Evolutionary conservation across 106 monocot genomes (phyloP).

Genomic region (Iris macrosiphon): DNA sequence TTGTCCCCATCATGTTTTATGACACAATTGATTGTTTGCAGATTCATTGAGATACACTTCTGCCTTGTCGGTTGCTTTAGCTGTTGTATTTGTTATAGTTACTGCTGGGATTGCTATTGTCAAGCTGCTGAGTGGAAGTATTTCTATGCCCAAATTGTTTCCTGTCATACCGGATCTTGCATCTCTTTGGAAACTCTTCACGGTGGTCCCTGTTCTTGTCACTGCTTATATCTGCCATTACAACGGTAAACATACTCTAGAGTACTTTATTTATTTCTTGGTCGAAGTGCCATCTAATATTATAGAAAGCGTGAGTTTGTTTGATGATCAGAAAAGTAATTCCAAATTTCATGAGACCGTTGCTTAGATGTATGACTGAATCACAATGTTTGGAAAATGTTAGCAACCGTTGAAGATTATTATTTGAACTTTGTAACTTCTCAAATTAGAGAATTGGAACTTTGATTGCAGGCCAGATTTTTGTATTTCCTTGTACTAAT

Average conservation of each 20-base stretch:
- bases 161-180: slow-evolving; percentile 28
- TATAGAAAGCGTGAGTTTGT: neutral
- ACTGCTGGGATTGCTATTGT: slow-evolving; percentile 53
- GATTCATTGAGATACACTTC: slow-evolving; percentile 63
- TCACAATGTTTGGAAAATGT: no score
- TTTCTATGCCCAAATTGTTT: slow-evolving; percentile 47
- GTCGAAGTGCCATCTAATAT: neutral
- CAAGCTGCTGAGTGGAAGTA: slow-evolving; percentile 41
- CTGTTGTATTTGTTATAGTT: slow-evolving; percentile 51
- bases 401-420: no score
- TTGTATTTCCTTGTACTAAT: no score
- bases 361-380: no score
- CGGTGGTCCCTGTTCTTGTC: slow-evolving; percentile 50
- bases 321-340: no score
- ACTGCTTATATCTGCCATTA: slow-evolving; percentile 67
- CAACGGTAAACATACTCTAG: slow-evolving; percentile 28
- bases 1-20: no score
- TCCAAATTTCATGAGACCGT: no score
- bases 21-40: slow-evolving; percentile 15
- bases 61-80: slow-evolving; percentile 60
- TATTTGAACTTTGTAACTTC: no score
- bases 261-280: neutral
- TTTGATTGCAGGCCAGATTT: no score
- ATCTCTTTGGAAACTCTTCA: slow-evolving; percentile 54
- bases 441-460: no score